These are phyloP conservation scores for Xylaria sp. DNA, from an alignment of 2,329 filamentous ascomycete species.

Conservation along the genomic window DNA sequence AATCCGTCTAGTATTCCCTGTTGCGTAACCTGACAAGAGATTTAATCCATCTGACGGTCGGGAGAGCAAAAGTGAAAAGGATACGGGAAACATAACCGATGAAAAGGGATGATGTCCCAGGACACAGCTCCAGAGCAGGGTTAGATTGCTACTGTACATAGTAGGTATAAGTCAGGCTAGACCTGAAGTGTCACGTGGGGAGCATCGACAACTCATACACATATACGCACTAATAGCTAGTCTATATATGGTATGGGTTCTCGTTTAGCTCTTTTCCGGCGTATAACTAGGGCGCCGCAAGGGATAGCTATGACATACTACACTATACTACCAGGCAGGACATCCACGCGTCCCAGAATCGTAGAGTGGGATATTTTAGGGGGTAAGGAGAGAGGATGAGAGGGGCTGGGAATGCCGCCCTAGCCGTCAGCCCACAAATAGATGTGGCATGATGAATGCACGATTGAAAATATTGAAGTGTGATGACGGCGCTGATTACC, in stretches of 20 bases:
- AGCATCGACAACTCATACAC: background rate
- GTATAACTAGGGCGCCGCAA: no score
- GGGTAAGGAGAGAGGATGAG: no score
- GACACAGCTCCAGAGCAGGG: background rate
- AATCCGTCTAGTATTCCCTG: no score
- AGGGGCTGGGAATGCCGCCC: conserved; percentile 4
- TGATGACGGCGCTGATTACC: conserved; percentile 12
- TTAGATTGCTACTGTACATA: background rate
- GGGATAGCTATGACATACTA: no score
- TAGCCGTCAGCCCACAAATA: conserved; percentile 18
- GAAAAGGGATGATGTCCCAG: background rate
- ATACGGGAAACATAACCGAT: background rate
- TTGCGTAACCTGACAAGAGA: no score
- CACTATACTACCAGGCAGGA: background rate
- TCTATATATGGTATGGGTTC: no score
- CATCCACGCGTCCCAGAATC: no score
- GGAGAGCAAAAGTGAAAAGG: no score
- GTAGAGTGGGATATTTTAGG: no score
- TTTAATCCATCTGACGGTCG: no score
- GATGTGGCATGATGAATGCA: conserved; percentile 13
- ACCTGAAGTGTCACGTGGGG: background rate
- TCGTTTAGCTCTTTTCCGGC: no score
- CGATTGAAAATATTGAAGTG: conserved; percentile 14
- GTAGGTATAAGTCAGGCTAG: background rate
- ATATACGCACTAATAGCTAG: no score